Percentiles rank a stretch among this genome's conserved stretches.
Conservation (phyloP, 306 rosid species). For the Canavalia ensiformis region DNA sequence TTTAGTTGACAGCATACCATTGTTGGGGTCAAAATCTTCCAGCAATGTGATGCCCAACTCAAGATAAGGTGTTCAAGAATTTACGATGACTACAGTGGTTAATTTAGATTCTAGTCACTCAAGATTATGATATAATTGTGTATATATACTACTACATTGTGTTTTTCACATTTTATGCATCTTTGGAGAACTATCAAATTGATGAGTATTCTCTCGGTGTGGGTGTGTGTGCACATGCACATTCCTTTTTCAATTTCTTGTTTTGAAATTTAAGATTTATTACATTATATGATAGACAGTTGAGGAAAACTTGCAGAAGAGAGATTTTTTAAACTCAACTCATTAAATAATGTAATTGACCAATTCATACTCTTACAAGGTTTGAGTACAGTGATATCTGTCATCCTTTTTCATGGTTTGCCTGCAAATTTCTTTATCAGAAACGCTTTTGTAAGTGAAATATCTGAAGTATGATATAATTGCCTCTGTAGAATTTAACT, state of each 20-base stretch:
- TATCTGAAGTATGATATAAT: slow-evolving; percentile 36
- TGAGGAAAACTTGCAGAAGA: slow-evolving; percentile 11
- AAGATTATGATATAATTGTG: slow-evolving; percentile 5
- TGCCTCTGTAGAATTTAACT: slow-evolving; percentile 30
- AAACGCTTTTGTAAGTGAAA: slow-evolving; percentile 11
- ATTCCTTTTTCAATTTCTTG: slow-evolving; percentile 2
- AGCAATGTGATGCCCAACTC: slow-evolving; percentile 10
- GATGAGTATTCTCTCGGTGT: neutral
- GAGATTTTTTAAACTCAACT: neutral
- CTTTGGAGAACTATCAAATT: neutral
- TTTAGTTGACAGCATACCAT: slow-evolving; percentile 11
- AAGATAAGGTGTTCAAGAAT: slow-evolving; percentile 18
- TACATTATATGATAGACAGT: slow-evolving; percentile 22
- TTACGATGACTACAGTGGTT: slow-evolving; percentile 13
- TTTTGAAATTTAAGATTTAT: neutral
- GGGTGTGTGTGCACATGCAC: neutral
- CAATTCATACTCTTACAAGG: slow-evolving; percentile 10
- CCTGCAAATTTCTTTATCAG: slow-evolving; percentile 23
- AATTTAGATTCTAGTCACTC: slow-evolving; percentile 11
- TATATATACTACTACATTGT: neutral
- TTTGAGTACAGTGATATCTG: slow-evolving; percentile 18
- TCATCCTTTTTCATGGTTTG: slow-evolving; percentile 24
- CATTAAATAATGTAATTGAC: slow-evolving; percentile 10
- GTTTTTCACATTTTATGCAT: slow-evolving; percentile 1
- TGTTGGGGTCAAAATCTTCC: slow-evolving; percentile 35